phyloP scores from a whole-genome alignment of 257 asterid genomes.

The Anisodus acutangulus region DNA sequence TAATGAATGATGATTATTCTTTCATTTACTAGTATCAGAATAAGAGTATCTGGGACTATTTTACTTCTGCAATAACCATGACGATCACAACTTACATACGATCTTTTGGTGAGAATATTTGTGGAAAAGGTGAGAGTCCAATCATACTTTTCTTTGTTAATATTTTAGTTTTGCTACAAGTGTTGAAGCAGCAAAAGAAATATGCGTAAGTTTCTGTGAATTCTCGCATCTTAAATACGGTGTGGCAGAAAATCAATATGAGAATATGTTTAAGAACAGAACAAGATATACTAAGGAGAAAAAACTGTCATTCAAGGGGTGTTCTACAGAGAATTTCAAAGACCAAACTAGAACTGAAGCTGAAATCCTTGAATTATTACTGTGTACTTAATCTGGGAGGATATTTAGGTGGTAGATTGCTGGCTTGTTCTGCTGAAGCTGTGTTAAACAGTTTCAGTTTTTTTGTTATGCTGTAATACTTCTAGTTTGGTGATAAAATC shows the following conservation, averaged over 20 bases:
- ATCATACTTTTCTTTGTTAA: too few species aligned
- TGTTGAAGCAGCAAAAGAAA: too few species aligned
- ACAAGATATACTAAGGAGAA: background rate
- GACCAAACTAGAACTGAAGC: background rate
- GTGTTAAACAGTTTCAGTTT: background rate
- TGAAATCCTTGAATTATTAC: background rate
- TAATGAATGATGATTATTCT: too few species aligned
- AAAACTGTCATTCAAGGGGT: background rate
- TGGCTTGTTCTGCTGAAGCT: conserved; percentile 17
- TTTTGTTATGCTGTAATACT: background rate
- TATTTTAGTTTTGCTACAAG: too few species aligned
- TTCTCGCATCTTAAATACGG: too few species aligned
- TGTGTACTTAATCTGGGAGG: background rate
- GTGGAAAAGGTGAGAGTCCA: too few species aligned
- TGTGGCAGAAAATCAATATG: background rate
- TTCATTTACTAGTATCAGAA: too few species aligned
- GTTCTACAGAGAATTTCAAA: background rate
- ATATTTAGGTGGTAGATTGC: background rate
- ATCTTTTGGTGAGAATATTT: too few species aligned
- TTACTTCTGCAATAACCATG: too few species aligned
- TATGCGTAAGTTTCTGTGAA: too few species aligned
- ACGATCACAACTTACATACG: too few species aligned
- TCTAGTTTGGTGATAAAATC: background rate
- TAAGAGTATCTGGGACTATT: too few species aligned
- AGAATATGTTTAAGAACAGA: background rate